Conservation (phyloP, 2,329 filamentous ascomycete species). For the Alternaria alternata region DNA sequence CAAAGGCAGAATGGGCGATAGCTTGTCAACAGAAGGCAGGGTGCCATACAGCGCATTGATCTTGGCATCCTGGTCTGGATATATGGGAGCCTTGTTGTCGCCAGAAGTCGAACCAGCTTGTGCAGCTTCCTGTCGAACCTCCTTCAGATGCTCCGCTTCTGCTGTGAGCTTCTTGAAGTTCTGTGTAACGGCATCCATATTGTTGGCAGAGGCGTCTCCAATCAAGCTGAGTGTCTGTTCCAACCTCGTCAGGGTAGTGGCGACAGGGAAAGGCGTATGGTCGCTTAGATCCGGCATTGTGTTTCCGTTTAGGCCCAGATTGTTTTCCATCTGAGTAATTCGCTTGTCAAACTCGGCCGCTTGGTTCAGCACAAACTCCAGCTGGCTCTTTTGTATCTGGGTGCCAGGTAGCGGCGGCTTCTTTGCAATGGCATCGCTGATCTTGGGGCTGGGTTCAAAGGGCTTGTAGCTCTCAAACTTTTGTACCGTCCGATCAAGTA, state of each 20-base stretch:
- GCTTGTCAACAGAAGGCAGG: constrained; percentile 84
- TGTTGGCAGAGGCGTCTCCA: constrained; percentile 74
- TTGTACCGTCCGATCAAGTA: constrained; percentile 45
- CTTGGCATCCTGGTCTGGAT: constrained; percentile 80
- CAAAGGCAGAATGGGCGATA: constrained; percentile 84
- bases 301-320: constrained; percentile 78
- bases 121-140: constrained; percentile 50
- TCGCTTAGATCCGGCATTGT: constrained; percentile 68
- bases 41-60: constrained; percentile 92
- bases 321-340: constrained; percentile 78
- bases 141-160: constrained; percentile 76
- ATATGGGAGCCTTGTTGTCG: constrained; percentile 38
- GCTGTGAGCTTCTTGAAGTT: constrained; percentile 73
- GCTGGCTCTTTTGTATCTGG: constrained; percentile 43
- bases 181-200: constrained; percentile 75
- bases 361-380: constrained; percentile 73
- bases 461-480: constrained; percentile 46
- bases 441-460: constrained; percentile 36
- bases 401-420: constrained; percentile 44
- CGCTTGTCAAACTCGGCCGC: constrained; percentile 88
- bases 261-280: constrained; percentile 67
- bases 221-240: constrained; percentile 82
- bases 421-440: constrained; percentile 40
- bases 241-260: constrained; percentile 82
- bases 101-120: constrained; percentile 16